Evolutionary conservation across 2,329 filamentous ascomycete species (phyloP), one percentile per base, ranked within the genome.

Genomic region (Fusarium sp.): DNA sequence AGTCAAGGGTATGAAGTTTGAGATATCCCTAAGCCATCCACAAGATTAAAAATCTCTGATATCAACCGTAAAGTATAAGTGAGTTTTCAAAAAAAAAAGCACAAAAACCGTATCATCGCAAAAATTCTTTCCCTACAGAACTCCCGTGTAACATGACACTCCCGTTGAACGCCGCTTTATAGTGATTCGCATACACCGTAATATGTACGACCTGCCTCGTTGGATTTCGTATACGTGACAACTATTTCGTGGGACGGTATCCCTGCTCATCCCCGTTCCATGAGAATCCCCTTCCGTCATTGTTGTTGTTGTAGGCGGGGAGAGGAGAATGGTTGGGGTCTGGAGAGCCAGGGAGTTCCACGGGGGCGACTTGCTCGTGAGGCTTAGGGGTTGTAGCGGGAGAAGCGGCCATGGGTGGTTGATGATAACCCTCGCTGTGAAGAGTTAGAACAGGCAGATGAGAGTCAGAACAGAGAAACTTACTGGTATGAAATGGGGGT

Each of bases 331-430:
- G 77, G 3, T 75, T 78, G 3, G 78, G 79, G 9, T 79, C 77
- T 3, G 65, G 55, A 12, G 77, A 79, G 3, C 77, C 70, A 8
- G 83, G 80, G 4, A 85, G 73, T 66, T 85, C 84, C 2, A 79
- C 80, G 1, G 76, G 76, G 6, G 76, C 60, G 18, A 54, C 15
- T 29, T 65, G 69, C 19, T 77, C 69, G 14, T 58, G 60, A 19
- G 70, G 76, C 42, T 72, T 77, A 10, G 76, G 74, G 9, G 71
- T 65, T 44, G 52, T 55, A 29, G 33, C 55, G 21, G 70, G 68
- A 25, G 66, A 72, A 33, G 73, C 66, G 23, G 65, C 56, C 19
- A 66, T 58, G n/a, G 64, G 56, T 23, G 69, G 73, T n/a, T 66
- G 69, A 54, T 60, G 52, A 41, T 65, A 59, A 21, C 54, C 57